Evolutionary conservation across 345 rosid genomes (phyloP).

Genomic region (Erysimum cheiranthoides): DNA sequence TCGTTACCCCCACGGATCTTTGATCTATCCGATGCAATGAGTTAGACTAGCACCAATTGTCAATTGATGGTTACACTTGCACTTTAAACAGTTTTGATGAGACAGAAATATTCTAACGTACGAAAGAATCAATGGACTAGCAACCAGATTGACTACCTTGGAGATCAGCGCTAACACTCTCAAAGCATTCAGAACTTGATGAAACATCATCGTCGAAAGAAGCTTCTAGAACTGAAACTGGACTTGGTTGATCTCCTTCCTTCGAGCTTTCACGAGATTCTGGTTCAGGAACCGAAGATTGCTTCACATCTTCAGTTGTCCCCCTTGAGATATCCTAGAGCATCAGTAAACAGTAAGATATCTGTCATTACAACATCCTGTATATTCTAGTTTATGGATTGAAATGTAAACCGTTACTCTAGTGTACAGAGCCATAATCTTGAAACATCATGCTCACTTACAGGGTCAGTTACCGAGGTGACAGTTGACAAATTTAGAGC

Average conservation of each 20-base stretch:
- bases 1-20: background rate
- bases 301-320: conserved; percentile 47
- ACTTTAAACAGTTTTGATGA: background rate
- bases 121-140: background rate
- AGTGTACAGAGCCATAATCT: conserved; percentile 47
- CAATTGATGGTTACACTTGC: conserved; percentile 6
- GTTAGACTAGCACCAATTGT: background rate
- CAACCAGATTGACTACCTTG: conserved; percentile 61
- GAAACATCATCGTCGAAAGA: conserved; percentile 79
- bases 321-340: conserved; percentile 61
- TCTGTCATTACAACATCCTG: background rate
- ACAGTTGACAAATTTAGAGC: conserved; percentile 49
- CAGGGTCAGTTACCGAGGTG: conserved; percentile 44
- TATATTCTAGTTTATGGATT: background rate
- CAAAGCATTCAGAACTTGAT: conserved; percentile 92
- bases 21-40: conserved; percentile 8
- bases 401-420: conserved; percentile 17
- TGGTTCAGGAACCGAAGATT: conserved; percentile 52
- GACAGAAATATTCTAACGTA: background rate
- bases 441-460: conserved; percentile 44
- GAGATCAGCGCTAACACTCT: conserved; percentile 87
- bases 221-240: conserved; percentile 87
- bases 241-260: conserved; percentile 97
- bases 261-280: conserved; percentile 64
- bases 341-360: conserved; percentile 22